Conservation (phyloP, 768 basidiomycete genomes). For the Termitomyces sp. region DNA sequence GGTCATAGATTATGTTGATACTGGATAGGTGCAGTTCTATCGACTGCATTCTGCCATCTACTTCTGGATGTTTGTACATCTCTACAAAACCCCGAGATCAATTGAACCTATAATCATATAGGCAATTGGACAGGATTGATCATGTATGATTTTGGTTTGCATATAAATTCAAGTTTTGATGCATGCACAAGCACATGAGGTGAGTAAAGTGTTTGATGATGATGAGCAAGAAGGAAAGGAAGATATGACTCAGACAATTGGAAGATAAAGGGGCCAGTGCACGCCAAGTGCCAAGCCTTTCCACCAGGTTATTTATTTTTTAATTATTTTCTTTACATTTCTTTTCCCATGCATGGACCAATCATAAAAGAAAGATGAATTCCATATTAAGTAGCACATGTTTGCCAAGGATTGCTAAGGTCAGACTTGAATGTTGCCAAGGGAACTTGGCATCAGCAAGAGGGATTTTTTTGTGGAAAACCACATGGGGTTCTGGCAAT, state of each 20-base stretch:
- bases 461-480: no score
- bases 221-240: conserved; percentile 11
- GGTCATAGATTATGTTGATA: background rate
- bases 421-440: no score
- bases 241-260: conserved; percentile 28
- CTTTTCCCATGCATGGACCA: no score
- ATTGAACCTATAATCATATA: conserved; percentile 37
- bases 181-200: conserved; percentile 4
- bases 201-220: conserved; percentile 4
- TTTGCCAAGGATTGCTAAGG: no score
- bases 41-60: conserved; percentile 80
- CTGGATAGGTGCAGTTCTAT: conserved; percentile 64
- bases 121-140: conserved; percentile 64
- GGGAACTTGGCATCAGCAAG: no score
- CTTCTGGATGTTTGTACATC: conserved; percentile 71
- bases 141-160: conserved; percentile 45
- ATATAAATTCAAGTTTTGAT: conserved; percentile 2
- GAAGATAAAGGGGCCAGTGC: no score
- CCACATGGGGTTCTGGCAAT: no score
- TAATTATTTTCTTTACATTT: no score
- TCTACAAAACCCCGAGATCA: conserved; percentile 41
- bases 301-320: no score
- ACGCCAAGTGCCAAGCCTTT: no score
- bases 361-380: no score
- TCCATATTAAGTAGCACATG: no score